Base-by-base conservation (phyloP, 352 stramenopile species). In the Phytophthora hibernalis region DNA sequence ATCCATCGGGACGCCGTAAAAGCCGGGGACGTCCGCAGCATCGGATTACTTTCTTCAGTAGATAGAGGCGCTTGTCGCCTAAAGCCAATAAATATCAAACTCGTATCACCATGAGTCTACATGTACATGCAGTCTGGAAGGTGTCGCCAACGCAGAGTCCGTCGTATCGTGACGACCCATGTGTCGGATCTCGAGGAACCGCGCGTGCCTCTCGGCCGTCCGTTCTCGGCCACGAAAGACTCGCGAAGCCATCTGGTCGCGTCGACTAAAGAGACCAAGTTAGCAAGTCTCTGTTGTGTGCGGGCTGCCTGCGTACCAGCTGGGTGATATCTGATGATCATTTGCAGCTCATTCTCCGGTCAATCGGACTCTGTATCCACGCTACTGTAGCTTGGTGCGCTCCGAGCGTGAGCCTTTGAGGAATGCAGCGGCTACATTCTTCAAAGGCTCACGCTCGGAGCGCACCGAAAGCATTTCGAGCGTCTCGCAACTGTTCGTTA, bases 1-100 rank as follows among this genome's bases (percentile, higher is more conserved):
- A 68, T 61, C 44, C 26, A 26, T 37, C 61, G 45, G 61, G 64
- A 15, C 22, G 45, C 35, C 28, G 54, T 65, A 69, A 62, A 59
- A 64, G 47, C 30, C 37, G 26, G 59, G 51, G 22, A n/a, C 28
- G 28, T 26, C 37, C 16, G 37, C 20, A 40, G 37, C 47, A 49
- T 45, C 22, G 43, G 45, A 40, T 24, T n/a, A 53, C 45, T 33
- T 53, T 53, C 20, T 3, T 58, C 50, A 60, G 53, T 54, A 59
- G 40, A 44, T 44, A 18, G 37, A 44, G 16, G 16, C 13, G 37
- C 37, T 40, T 52, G 21, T 38, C 37, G n/a, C 33, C 45, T 37
- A 45, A 15, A 31, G 24, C 8, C 45, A 49, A 28, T 21, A 53
- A 37, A 47, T 65, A 22, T 65, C 37, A 56, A 26, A 55, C 20